Base-by-base conservation (phyloP, 768 basidiomycete genomes). In the Tephrocybe rancida region DNA sequence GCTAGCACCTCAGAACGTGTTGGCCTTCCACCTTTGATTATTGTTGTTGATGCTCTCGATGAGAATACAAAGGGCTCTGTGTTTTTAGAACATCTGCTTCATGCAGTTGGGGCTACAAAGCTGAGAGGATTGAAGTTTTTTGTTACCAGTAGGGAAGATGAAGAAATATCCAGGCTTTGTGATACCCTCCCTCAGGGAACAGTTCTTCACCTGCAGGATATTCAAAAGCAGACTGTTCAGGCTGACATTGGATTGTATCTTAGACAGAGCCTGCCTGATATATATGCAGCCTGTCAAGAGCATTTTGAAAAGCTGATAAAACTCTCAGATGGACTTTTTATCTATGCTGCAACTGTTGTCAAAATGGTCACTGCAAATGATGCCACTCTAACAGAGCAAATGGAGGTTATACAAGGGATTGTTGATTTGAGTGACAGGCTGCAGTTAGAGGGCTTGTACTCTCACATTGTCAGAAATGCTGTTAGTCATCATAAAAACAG, bases 31-130 rank as follows among this genome's bases (percentile, higher is more conserved):
- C n/a, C n/a, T 11, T 5, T 8, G 4, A 2, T 48, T n/a, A 9
- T 48, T 10, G n/a, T 38, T 27, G 9, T 48, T 22, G 46, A 48
- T 48, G 46, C 46, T 48, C 22, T 37, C 3, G 46, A 48, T 48
- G 46, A 48, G 34, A 48, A 37, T 13, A 5, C 14, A 24, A n/a
- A 16, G 34, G 34, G 47, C 10, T 38, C 3, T 13, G 25, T 5
- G 1, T 38, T 48, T 21, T 14, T 48, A 5, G 2, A 38, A 48
- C 32, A n/a, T n/a, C 37, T 48, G 24, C 25, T 48, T 19, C 4
- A 48, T 3, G 32, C 35, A 24, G 24, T 48, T 1, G n/a, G 24
- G 18, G 24, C 7, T 4, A 35, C 22, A 4, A 21, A 22, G n/a
- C 34, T 48, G 13, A 25, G 6, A 2, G 34, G 46, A 13, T 18